Conservation (phyloP, 306 rosid genomes). For the Adenanthera pavonina region DNA sequence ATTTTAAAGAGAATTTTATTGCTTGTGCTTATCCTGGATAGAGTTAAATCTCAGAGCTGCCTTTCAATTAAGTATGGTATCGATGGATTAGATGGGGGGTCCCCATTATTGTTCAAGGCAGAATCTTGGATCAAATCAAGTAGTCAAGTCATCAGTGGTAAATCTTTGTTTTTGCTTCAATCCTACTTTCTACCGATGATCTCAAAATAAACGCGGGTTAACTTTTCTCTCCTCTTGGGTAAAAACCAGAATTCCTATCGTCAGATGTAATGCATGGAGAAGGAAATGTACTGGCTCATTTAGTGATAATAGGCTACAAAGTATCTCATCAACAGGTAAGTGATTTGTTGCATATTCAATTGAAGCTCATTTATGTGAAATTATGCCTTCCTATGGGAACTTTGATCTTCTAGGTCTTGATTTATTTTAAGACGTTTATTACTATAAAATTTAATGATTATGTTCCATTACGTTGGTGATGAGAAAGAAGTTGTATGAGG, state of each 20-base stretch:
- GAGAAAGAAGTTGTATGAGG: slow-evolving; percentile 17
- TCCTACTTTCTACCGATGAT: slow-evolving; percentile 30
- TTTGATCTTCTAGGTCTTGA: background rate
- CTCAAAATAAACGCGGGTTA: slow-evolving; percentile 35
- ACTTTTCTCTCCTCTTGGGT: slow-evolving; percentile 53
- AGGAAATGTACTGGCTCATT: slow-evolving; percentile 85
- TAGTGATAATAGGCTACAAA: slow-evolving; percentile 80
- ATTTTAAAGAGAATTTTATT: slow-evolving; percentile 77
- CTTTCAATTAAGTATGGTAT: slow-evolving; percentile 85
- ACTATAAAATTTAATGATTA: slow-evolving; percentile 3
- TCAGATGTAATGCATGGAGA: slow-evolving; percentile 92
- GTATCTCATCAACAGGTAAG: slow-evolving; percentile 81
- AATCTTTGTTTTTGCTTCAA: slow-evolving; percentile 21
- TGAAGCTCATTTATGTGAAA: slow-evolving; percentile 22
- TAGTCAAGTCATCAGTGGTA: slow-evolving; percentile 79
- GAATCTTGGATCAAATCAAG: slow-evolving; percentile 76
- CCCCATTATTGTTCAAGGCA: slow-evolving; percentile 75
- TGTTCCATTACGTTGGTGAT: background rate
- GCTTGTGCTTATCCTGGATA: slow-evolving; percentile 83
- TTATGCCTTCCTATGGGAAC: background rate
- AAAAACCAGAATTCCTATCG: slow-evolving; percentile 76
- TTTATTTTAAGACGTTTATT: background rate
- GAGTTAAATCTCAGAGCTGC: slow-evolving; percentile 79
- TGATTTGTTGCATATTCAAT: slow-evolving; percentile 31
- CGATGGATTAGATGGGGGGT: slow-evolving; percentile 96